Conservation (phyloP, 208 protist species). For the Acanthamoeba divionensis region DNA sequence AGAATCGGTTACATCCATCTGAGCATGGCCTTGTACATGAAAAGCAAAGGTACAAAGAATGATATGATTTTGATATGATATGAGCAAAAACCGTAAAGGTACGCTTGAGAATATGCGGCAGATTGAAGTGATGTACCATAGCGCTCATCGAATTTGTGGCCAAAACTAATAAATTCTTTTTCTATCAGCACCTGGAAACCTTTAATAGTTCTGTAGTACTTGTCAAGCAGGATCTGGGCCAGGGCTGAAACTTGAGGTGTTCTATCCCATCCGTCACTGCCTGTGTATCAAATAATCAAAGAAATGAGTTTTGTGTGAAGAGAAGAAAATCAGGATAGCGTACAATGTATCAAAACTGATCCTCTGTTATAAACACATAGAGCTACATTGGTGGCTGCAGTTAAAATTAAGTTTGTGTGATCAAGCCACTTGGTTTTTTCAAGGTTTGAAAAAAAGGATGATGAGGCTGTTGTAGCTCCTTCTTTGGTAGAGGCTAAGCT, state of each 20-base stretch:
- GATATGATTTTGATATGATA: too few species aligned
- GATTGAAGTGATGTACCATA: not conserved
- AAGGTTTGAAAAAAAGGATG: slow-evolving; percentile 10
- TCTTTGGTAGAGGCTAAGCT: too few species aligned
- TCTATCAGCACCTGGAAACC: slow-evolving; percentile 86
- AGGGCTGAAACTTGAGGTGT: slow-evolving; percentile 85
- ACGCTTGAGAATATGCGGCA: not conserved
- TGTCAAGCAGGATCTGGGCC: slow-evolving; percentile 85
- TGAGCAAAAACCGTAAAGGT: not conserved
- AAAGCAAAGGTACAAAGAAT: too few species aligned
- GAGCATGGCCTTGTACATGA: not conserved
- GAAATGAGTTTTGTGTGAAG: not conserved
- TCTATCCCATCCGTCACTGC: slow-evolving; percentile 85
- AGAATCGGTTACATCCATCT: not conserved
- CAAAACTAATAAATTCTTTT: slow-evolving; percentile 88
- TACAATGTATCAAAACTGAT: slow-evolving; percentile 43
- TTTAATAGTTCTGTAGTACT: slow-evolving; percentile 83
- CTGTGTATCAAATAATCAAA: not conserved
- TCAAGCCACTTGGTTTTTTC: slow-evolving; percentile 35
- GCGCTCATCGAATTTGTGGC: slow-evolving; percentile 62
- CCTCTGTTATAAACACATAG: not conserved
- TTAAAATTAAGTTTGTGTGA: not conserved
- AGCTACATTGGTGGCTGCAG: not conserved
- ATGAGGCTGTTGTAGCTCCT: too few species aligned
- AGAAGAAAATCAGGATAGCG: not conserved